Evolutionary conservation across 768 basidiomycete genomes (phyloP).

Genomic region (Naganishia randhawae): DNA sequence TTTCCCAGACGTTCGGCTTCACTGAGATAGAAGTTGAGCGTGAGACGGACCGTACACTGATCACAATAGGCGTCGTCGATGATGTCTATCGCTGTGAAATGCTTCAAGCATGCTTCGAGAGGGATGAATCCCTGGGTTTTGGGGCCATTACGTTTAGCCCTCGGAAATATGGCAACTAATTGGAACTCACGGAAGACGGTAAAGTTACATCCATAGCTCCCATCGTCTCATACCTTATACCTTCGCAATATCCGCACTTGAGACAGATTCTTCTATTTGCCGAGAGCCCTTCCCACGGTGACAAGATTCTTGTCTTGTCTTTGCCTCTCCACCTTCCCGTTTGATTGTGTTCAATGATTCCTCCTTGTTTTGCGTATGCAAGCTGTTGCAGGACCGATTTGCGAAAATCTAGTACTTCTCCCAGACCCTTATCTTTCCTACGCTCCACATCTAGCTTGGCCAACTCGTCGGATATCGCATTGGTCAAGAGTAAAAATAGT

Average conservation of each 20-base stretch:
- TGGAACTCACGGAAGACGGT: conserved; percentile 38
- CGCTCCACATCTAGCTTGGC: conserved; percentile 68
- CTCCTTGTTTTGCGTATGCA: not conserved
- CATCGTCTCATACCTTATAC: conserved; percentile 70
- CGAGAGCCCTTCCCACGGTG: conserved; percentile 69
- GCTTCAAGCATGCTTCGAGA: conserved; percentile 76
- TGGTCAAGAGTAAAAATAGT: conserved; percentile 88
- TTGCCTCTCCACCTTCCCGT: conserved; percentile 19
- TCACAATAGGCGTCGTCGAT: conserved; percentile 90
- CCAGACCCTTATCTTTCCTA: conserved; percentile 67
- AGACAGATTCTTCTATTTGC: conserved; percentile 84
- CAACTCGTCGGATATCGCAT: conserved; percentile 83
- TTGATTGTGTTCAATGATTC: not conserved
- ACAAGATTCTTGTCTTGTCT: conserved; percentile 28
- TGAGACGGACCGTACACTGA: conserved; percentile 79
- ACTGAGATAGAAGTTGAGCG: conserved; percentile 60
- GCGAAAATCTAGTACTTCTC: conserved; percentile 47
- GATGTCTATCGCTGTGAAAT: conserved; percentile 83
- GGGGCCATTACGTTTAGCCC: not conserved
- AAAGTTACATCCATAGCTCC: conserved; percentile 47
- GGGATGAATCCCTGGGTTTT: conserved; percentile 50
- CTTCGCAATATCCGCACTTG: conserved; percentile 86
- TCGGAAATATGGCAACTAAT: not conserved
- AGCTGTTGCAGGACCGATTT: not conserved
- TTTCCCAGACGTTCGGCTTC: conserved; percentile 60